Evolutionary conservation across 2,329 filamentous ascomycete species (phyloP), one percentile per base, ranked within the genome.

Genomic region (Pseudogymnoascus sp.): DNA sequence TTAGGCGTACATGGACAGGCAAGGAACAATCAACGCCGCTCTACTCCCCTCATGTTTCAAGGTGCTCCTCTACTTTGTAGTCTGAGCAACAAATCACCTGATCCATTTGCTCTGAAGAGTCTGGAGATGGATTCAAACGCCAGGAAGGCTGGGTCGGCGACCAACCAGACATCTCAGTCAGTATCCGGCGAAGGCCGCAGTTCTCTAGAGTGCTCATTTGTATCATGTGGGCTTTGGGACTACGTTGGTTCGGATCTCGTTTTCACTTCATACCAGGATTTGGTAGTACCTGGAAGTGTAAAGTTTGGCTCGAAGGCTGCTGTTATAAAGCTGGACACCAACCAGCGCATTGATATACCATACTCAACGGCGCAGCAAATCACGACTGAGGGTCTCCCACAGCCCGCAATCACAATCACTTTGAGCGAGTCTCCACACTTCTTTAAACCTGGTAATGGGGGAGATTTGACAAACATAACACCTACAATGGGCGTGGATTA

Each of bases 321-420:
- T 59, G 74, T 78, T 28, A 65, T 84, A 36, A 74, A 64, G 0
- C 69, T 79, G 0, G 60, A 62, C 4, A 66, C 65, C 0, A 64
- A 65, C 0, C 64, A 75, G 3, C 69, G 75, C 23, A 72, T 85
- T 35, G 78, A 83, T 58, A 78, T 86, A 12, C 74, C 79, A 0
- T 79, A 81, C 38, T 63, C 58, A 41, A 65, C 60, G 19, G 66
- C 63, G 25, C 41, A 62, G 33, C 61, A 38, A 22, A 75, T 76
- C 19, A 80, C 75, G 1, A 78, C 84, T 30, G 65, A 79, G 28
- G 78, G 71, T 70, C 71, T 33, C 35, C 68, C 19, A 59, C 75
- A 65, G 62, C 73, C 64, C 2, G 73, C 75, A 0, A 68, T 85
- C 14, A 80, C 79, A 0, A 67, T 87, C 2, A 80, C 33, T 2